phyloP scores from a whole-genome alignment of 495 filamentous ascomycete species.

The Penicillium maclennaniae region DNA sequence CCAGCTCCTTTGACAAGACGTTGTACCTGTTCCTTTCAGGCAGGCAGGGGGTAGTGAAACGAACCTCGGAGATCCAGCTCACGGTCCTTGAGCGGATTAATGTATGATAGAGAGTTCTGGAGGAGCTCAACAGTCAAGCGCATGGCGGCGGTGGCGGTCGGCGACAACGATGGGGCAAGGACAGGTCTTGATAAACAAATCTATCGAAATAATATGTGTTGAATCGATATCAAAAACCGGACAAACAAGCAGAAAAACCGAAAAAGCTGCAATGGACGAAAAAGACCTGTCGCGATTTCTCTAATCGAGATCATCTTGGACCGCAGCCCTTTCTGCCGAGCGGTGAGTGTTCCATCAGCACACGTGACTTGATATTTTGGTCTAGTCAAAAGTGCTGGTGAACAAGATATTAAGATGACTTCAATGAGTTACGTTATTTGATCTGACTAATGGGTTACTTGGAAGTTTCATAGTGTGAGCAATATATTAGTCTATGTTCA shows the following conservation, averaged over 20 bases:
- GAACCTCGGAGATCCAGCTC: conserved; percentile 99
- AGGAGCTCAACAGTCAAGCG: conserved; percentile 94
- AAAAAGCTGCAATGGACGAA: conserved; percentile 10
- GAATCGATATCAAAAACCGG: neutral
- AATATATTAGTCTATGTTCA: conserved; percentile 30
- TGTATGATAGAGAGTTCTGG: conserved; percentile 86
- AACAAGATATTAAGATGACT: neutral
- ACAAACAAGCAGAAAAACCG: conserved; percentile 2
- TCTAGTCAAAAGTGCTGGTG: neutral
- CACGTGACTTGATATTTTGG: neutral
- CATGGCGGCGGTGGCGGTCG: conserved; percentile 53
- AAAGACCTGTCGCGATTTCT: conserved; percentile 23
- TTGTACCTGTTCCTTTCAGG: conserved; percentile 98
- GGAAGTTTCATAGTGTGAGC: neutral
- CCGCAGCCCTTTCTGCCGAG: conserved; percentile 29
- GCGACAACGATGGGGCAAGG: neutral
- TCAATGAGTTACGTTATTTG: neutral
- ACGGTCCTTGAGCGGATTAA: conserved; percentile 95
- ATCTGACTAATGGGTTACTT: neutral
- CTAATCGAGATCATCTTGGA: conserved; percentile 15
- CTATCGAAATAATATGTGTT: conserved; percentile 5
- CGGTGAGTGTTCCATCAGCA: conserved; percentile 8
- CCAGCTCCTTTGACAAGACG: conserved; percentile 67
- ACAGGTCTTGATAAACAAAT: neutral
- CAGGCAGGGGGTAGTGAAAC: conserved; percentile 42